Conservation (phyloP, 305 asterid genomes). For the Rubia peregrina region DNA sequence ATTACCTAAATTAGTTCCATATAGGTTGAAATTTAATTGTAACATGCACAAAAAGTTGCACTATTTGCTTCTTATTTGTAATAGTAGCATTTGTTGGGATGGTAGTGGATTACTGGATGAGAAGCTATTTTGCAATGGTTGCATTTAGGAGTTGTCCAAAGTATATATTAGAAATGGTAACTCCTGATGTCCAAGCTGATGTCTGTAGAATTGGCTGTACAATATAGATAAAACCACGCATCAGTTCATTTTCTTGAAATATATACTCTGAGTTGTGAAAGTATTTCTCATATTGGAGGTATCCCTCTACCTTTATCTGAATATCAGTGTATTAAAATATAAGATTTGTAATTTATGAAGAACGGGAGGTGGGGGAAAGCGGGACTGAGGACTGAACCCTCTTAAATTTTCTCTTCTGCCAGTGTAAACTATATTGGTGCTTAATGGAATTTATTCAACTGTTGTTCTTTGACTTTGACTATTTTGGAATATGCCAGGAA, state of each 20-base stretch:
- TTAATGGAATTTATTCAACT: neutral
- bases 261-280: neutral
- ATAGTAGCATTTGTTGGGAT: neutral
- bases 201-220: neutral
- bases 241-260: neutral
- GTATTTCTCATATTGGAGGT: neutral
- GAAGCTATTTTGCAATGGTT: neutral
- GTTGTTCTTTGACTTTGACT: slow-evolving; percentile 14
- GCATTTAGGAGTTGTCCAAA: neutral
- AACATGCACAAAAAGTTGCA: neutral
- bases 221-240: neutral
- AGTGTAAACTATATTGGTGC: neutral
- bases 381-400: neutral
- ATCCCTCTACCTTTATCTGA: neutral
- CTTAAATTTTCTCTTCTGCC: neutral
- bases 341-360: neutral
- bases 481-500: slow-evolving; percentile 38
- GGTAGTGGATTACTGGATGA: no score
- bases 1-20: neutral
- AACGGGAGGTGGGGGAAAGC: neutral
- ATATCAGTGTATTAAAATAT: neutral
- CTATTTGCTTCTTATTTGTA: neutral
- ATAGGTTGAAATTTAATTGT: neutral
- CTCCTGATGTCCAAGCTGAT: neutral
- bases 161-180: neutral